Base-by-base conservation (phyloP, 1,284 basidiomycete genomes). In the Boletus mariae region DNA sequence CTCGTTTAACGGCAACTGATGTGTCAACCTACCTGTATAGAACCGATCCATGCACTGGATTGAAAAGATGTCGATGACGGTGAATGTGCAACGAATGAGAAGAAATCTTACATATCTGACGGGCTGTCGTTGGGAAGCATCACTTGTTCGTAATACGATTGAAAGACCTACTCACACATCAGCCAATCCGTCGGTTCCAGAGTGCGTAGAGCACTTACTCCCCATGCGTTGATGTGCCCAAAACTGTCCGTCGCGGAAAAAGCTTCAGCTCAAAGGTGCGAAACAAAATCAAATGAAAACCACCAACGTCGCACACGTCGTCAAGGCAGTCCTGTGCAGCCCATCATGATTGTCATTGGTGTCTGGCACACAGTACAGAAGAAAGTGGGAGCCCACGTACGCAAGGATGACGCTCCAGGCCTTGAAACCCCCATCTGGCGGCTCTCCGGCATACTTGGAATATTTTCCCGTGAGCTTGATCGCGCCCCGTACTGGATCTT, bases 321-420 rank as follows among this genome's bases (percentile, higher is more conserved):
- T 66, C 48, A 63, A 47, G 20, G 29, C 15, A 3, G 60, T 57
- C 41, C 66, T 68, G 37, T 8, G 17, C 20, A 13, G 17, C 17
- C 37, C 37, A 34, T 4, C 31, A 46, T 42, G 47, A 38, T 42
- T 35, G 43, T 2, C 6, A 13, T 65, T 49, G 67, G 31, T n/a
- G 23, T 25, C 1, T 3, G 3, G 20, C 2, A 17, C 7, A 25
- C 11, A 10, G 11, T 11, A 34, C 8, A 25, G 2, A 26, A 38
- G 2, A 11, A 29, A 26, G 40, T 6, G 1, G 7, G 2, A 37
- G 3, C 7, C 1, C 15, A 58, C 76, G 51, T 52, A 80, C 79
- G 56, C 79, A 57, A 74, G 46, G 11, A 80, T 72, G 28, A 80
- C 72, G 6, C 76, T 63, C 80, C 80, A 82, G 2, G 81, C 80